Base-by-base conservation (phyloP, 345 rosid species). In the Garcia nutans region DNA sequence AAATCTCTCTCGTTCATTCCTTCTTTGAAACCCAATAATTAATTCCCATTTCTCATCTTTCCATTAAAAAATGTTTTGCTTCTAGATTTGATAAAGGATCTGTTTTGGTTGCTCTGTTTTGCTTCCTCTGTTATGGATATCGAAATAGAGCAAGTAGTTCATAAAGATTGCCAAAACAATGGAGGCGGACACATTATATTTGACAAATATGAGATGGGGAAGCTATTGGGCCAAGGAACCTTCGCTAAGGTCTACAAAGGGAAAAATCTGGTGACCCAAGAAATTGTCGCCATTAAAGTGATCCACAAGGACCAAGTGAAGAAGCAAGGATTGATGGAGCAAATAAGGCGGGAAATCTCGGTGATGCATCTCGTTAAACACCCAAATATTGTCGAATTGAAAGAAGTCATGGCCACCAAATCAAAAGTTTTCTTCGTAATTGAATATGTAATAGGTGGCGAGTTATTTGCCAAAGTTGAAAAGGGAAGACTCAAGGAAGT, bases 391-490 rank as follows among this genome's bases (percentile, higher is more conserved):
- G 82, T 79, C 47, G 71, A 74, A 17, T 62, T 79, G 64, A 79
- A 79, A 28, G 82, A 79, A 74, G 82, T 74, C 16, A 61, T 79
- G 82, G 82, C 82, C 3, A 79, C 82, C 24, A 79, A 79, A 55
- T 61, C 60, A 5, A 79, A 74, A 37, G 73, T 79, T 13, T 79
- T 50, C 70, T 79, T 73, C 50, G 74, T 74, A 8, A 79, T 79
- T 78, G 82, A 79, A 49, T 79, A 68, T 41, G 78, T 79, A 22
- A 68, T 56, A 62, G 82, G 82, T 10, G 82, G 82, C 3, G 82
- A 79, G 58, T 69, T 79, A 56, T 79, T 74, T 64, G 77, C 77
- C 58, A 79, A 69, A 59, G 74, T 79, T 10, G 45, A 19, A 31
- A 74, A 74, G 22, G 82, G 82, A 28, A 74, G 68, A 31, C 59